These are phyloP conservation scores for Trifolium dubium DNA, from an alignment of 306 rosid species.

Conservation along the genomic window DNA sequence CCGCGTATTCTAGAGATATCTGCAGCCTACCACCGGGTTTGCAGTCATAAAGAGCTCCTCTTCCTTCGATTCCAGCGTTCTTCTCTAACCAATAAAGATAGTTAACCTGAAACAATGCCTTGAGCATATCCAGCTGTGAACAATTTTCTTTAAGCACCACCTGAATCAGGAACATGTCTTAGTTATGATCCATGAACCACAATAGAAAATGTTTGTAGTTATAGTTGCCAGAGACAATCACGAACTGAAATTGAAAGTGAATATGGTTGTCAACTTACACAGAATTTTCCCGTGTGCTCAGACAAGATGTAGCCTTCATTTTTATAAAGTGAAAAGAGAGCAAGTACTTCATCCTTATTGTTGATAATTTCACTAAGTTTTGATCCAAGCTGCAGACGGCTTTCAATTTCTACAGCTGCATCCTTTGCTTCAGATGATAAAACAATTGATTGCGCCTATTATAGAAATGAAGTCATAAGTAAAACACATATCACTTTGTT, in stretches of 20 bases:
- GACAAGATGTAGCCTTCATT: conserved; percentile 85
- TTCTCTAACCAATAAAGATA: conserved; percentile 87
- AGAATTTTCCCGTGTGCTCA: conserved; percentile 71
- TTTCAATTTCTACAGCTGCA: conserved; percentile 79
- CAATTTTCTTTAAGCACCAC: conserved; percentile 83
- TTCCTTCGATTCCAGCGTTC: conserved; percentile 75
- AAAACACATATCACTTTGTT: background rate
- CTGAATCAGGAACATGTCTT: conserved; percentile 52
- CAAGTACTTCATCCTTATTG: conserved; percentile 68
- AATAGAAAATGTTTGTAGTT: background rate
- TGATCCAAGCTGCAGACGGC: conserved; percentile 81
- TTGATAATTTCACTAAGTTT: conserved; percentile 78
- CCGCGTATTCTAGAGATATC: conserved; percentile 74
- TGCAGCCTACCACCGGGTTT: conserved; percentile 80
- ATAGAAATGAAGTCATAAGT: conserved; percentile 31
- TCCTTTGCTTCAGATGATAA: conserved; percentile 81
- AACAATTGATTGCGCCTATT: conserved; percentile 53
- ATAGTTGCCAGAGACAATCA: background rate
- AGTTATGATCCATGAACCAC: conserved; percentile 31
- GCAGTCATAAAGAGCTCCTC: conserved; percentile 63
- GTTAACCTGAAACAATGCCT: conserved; percentile 86
- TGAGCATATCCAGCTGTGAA: conserved; percentile 82
- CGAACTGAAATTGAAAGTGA: conserved; percentile 1
- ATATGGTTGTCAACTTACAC: conserved; percentile 62
- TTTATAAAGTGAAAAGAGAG: conserved; percentile 68